Evolutionary conservation across 164 flowering plant species (phyloP).

Genomic region (Saururus chinensis): DNA sequence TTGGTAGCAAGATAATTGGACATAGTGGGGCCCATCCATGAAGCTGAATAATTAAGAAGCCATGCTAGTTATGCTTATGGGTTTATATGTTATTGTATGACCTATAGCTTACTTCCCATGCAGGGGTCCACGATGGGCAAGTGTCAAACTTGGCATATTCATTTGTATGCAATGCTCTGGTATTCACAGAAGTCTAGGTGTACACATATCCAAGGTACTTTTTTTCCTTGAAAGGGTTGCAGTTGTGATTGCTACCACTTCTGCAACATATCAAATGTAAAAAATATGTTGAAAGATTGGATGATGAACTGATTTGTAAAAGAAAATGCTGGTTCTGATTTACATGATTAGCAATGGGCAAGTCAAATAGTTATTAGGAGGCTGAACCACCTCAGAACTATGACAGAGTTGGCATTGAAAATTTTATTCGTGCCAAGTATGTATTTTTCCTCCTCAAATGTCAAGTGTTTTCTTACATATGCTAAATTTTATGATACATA

Average conservation of each 20-base stretch:
- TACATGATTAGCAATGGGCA: conserved; percentile 65
- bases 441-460: conserved; percentile 7
- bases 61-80: neutral
- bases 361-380: conserved; percentile 82
- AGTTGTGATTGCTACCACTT: neutral
- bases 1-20: neutral
- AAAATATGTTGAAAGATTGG: neutral
- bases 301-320: too few species aligned
- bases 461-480: neutral
- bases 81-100: neutral
- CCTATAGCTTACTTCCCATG: neutral
- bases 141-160: conserved; percentile 64
- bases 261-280: neutral
- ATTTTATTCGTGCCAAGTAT: conserved; percentile 95
- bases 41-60: neutral
- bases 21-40: neutral
- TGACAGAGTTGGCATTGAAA: conserved; percentile 91
- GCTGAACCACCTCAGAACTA: conserved; percentile 88
- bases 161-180: conserved; percentile 79
- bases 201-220: conserved; percentile 58
- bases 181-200: conserved; percentile 57
- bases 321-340: neutral
- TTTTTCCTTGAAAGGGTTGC: neutral
- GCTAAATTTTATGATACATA: too few species aligned
- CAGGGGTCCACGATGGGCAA: conserved; percentile 79